Conservation (phyloP, 2,329 filamentous ascomycete species). For the Fusarium sp. region DNA sequence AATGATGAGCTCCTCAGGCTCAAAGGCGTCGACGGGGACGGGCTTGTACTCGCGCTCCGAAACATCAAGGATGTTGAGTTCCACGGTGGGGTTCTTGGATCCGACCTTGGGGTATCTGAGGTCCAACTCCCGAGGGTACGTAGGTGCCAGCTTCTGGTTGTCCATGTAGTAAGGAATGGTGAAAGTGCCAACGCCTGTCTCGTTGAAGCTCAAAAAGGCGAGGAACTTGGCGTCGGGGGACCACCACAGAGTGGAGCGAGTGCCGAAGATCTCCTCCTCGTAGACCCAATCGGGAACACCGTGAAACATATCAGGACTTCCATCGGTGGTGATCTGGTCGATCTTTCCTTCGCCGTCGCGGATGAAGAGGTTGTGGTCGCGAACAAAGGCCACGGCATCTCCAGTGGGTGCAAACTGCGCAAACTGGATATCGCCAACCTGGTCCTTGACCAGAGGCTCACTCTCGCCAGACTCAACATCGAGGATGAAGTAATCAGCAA, state of each 20-base stretch:
- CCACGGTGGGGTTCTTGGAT: constrained; percentile 74
- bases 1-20: constrained; percentile 72
- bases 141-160: constrained; percentile 66
- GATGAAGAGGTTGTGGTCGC: constrained; percentile 74
- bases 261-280: constrained; percentile 73
- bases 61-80: constrained; percentile 70
- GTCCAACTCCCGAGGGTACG: constrained; percentile 73
- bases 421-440: constrained; percentile 75
- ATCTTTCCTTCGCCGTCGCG: constrained; percentile 61
- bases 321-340: constrained; percentile 70
- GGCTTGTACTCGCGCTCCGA: constrained; percentile 59
- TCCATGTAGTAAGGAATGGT: constrained; percentile 77
- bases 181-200: constrained; percentile 76
- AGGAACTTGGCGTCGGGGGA: constrained; percentile 87
- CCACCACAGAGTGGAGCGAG: constrained; percentile 91
- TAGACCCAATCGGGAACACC: constrained; percentile 85
- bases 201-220: constrained; percentile 90
- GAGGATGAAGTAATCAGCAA: constrained; percentile 74
- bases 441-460: constrained; percentile 68
- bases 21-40: constrained; percentile 69
- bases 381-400: constrained; percentile 74
- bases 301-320: constrained; percentile 73
- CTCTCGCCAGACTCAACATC: constrained; percentile 70
- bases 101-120: constrained; percentile 78
- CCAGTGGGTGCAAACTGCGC: constrained; percentile 71